A percentile compares a stretch with the other conserved stretches of the same genome.
These are phyloP conservation scores for Protomyces gravidus DNA, from an alignment of 1,139 yeast species.

Conservation along the genomic window DNA sequence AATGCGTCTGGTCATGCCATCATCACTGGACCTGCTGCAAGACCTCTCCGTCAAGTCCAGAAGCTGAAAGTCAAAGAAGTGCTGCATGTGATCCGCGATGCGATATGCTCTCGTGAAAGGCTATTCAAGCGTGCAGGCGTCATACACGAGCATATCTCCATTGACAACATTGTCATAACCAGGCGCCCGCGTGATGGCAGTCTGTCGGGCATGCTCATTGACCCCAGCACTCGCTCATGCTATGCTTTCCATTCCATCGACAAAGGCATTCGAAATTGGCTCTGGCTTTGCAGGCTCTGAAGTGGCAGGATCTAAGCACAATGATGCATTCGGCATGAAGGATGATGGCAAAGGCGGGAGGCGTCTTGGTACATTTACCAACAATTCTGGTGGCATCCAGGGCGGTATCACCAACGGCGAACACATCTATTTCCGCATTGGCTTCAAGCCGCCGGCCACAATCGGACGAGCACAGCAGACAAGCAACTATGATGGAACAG, in stretches of 20 bases:
- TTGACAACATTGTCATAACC: too few species aligned
- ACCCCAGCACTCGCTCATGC: conserved; percentile 98
- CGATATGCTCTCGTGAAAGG: too few species aligned
- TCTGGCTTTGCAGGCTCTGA: conserved; percentile 88
- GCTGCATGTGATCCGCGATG: too few species aligned
- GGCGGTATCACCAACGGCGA: conserved; percentile 98
- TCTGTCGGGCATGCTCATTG: too few species aligned
- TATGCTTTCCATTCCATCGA: conserved; percentile 94
- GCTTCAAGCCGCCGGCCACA: conserved; percentile 97
- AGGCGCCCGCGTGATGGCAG: too few species aligned
- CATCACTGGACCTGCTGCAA: too few species aligned
- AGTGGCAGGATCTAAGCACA: conserved; percentile 90
- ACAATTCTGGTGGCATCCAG: conserved; percentile 94
- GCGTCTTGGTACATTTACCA: conserved; percentile 75
- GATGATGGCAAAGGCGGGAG: conserved; percentile 34
- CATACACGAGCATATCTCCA: too few species aligned
- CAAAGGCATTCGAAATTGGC: conserved; percentile 96
- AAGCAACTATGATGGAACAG: conserved; percentile 77
- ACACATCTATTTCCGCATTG: conserved; percentile 85
- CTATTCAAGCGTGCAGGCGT: too few species aligned
- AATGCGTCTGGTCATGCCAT: too few species aligned
- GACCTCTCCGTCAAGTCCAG: too few species aligned
- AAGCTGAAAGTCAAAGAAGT: too few species aligned
- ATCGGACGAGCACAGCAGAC: conserved; percentile 90
- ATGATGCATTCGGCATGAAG: conserved; percentile 61